phyloP scores from a whole-genome alignment of 108 stramenopile species.

The Pseudonitzschia multistriata region DNA sequence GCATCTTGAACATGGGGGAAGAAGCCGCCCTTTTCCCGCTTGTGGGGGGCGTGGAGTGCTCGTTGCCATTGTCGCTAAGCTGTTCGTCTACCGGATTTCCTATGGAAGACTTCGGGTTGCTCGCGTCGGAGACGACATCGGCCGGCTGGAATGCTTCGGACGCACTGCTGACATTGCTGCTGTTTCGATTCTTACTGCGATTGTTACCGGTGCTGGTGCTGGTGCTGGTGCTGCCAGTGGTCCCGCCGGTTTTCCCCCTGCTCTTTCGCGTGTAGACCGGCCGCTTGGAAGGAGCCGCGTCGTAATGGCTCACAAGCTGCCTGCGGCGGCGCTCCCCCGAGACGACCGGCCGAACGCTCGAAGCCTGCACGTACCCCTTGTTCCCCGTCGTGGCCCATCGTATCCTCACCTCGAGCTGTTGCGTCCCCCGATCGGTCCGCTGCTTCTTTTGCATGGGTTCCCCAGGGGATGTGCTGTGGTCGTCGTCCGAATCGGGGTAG shows the following conservation, averaged over 20 bases:
- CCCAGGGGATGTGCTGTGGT: too few relatives aligned
- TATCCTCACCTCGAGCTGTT: conserved; percentile 1
- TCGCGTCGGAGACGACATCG: too few relatives aligned
- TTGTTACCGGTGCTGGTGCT: background rate
- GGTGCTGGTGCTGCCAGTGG: too few relatives aligned
- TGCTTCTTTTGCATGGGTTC: background rate
- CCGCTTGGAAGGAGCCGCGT: background rate
- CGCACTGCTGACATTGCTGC: background rate
- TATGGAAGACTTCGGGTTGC: too few relatives aligned
- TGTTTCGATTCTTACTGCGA: background rate
- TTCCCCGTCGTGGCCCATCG: background rate
- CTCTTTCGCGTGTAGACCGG: background rate
- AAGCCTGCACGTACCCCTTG: background rate
- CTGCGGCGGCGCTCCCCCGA: conserved; percentile 7
- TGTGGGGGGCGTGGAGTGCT: too few relatives aligned
- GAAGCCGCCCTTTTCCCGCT: too few relatives aligned
- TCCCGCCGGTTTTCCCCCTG: too few relatives aligned
- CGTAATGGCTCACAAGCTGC: background rate
- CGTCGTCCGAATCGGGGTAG: conserved; percentile 2
- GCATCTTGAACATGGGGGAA: background rate
- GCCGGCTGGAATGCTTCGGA: too few relatives aligned
- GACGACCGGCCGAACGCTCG: conserved; percentile 1
- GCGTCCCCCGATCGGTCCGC: background rate
- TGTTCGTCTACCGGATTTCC: too few relatives aligned
- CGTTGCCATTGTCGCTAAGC: too few relatives aligned